Base-by-base conservation (phyloP, 2,329 filamentous ascomycete species). In the Apiospora arundinis region DNA sequence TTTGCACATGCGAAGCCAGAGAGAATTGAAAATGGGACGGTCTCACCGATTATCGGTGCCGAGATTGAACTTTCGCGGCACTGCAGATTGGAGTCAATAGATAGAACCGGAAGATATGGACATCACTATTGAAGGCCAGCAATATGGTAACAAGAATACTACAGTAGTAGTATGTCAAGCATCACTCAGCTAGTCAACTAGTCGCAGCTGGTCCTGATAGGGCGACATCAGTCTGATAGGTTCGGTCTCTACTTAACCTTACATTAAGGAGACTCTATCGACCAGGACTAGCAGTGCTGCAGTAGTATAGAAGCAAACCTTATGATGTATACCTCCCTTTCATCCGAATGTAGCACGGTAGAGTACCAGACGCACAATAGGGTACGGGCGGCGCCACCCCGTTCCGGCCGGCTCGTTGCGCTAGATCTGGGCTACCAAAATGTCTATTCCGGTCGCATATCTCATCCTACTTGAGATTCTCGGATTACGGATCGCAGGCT, bases 41-140 rank as follows among this genome's bases (percentile, higher is more conserved):
- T 37, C 18, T 60, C 52, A 60, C 52, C 52, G 52, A 60, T 60
- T 60, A 60, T 60, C 52, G 52, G 52, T 18, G 52, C 52, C 28
- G 52, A 60, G 52, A 37, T 37, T 37, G 52, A 60, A 60, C 52
- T 60, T 60, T 37, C 52, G 28, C 52, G 52, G 28, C 52, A 60
- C 52, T 21, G 52, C 28, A 60, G 25, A 60, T 60, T 60, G 18
- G n/a, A 23, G 46, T 23, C 23, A 32, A 32, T 7, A 2, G 49
- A 32, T 56, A 56, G 49, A 28, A 32, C 14, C 28, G 25, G 49
- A 6, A 16, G 49, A 56, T 56, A 32, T 56, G 4, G 49, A 56
- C 28, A 32, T 56, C 25, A 32, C 28, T 32, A 32, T 56, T 18
- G 14, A 25, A 56, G 25, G 32, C 2, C 32, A 25, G 4, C 49